Percentiles rank a stretch among this genome's conserved stretches.
Evolutionary conservation across 768 basidiomycete genomes (phyloP).

Genomic region (Leucocoprinus birnbaumii): DNA sequence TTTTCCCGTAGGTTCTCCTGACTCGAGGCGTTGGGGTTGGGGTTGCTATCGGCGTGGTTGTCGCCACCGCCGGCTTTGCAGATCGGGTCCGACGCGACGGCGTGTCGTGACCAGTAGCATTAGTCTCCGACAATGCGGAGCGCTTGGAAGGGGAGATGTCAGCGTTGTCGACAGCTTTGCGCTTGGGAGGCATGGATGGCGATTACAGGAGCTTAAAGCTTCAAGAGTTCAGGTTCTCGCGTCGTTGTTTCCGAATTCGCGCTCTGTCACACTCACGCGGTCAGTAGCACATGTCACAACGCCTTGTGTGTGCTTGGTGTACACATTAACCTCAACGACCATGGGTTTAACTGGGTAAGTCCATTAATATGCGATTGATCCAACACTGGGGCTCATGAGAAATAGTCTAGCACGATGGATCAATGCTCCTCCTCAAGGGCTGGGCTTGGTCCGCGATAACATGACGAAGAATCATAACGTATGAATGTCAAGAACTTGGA

Average conservation of each 20-base stretch:
- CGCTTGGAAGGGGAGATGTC: slow-evolving; percentile 31
- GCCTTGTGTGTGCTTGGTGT: too few species aligned
- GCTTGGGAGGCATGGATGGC: slow-evolving; percentile 38
- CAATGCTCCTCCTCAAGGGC: slow-evolving; percentile 73
- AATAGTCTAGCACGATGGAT: slow-evolving; percentile 80
- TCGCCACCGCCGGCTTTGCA: background rate
- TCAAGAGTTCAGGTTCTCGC: background rate
- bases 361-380: too few species aligned
- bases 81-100: background rate
- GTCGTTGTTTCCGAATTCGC: background rate
- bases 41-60: background rate
- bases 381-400: too few species aligned
- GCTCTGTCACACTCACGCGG: slow-evolving; percentile 10
- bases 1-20: slow-evolving; percentile 8
- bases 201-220: background rate
- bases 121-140: background rate
- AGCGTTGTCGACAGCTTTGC: slow-evolving; percentile 29
- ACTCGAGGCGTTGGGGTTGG: too few species aligned
- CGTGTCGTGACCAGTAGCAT: background rate
- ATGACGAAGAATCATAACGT: slow-evolving; percentile 71
- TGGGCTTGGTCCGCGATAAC: slow-evolving; percentile 68
- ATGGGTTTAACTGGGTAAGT: slow-evolving; percentile 70
- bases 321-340: background rate
- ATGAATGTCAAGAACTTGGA: slow-evolving; percentile 17
- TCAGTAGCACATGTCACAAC: background rate